Evolutionary conservation across 2,329 filamentous ascomycete genomes (phyloP), one percentile per base, ranked within the genome.

Genomic region (Calonectria hawksworthii): DNA sequence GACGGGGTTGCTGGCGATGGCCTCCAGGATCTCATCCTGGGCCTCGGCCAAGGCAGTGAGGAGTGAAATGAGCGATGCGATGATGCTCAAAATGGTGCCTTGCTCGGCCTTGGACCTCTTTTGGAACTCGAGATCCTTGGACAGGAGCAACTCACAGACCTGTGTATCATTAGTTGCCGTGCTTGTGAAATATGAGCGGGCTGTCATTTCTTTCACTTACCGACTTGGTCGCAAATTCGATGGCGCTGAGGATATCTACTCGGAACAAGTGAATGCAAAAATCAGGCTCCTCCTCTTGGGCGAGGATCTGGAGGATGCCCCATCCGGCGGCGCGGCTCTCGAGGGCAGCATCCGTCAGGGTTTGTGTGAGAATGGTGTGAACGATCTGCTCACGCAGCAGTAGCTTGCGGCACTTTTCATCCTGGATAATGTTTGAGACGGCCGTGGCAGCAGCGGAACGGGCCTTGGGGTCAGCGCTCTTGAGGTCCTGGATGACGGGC

Each of bases 261-360:
- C 93, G 86, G 79, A 89, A 93, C 72, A 94, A 83, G 78, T 94
- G 92, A 26, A 94, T 86, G 76, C 91, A 93, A 74, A 94, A 94
- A 79, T 93, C 92, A 16, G 89, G 86, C 78, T 93, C 92, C 82
- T 94, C 93, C 80, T 93, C 90, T 75, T 90, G 86, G 2, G 89
- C 90, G 68, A 94, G 86, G 52, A 91, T 88, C 76, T 89, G 88
- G 68, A 94, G 85, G 76, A 94, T 92, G 16, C 90, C 89, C 93
- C 93, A 94, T n/a, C 92, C 93, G 26, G 92, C 91, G 54, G 92
- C 90, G 63, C 91, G 88, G 78, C 91, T 92, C 83, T 94, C 92
- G 68, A 93, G 86, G 72, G 88, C 91, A 47, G 89, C 85, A 80
- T 94, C 92, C 30, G 91, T 92, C 71, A 94, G 84, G 36, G 91